These are phyloP conservation scores for Arthromyces matolae DNA, from an alignment of 768 basidiomycete species.

Conservation along the genomic window DNA sequence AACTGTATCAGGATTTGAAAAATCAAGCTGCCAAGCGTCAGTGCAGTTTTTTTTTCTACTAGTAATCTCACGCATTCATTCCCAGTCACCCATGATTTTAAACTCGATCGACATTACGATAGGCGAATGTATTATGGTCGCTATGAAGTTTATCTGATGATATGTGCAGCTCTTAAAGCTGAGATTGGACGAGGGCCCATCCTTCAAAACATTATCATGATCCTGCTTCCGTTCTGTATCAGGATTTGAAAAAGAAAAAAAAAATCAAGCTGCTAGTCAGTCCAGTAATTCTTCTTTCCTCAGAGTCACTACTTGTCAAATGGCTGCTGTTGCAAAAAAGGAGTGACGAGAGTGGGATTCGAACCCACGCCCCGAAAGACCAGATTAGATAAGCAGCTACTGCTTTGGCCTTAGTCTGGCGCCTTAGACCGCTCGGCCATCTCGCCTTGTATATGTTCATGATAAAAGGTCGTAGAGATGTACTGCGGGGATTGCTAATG, in stretches of 20 bases:
- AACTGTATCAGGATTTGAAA: neutral
- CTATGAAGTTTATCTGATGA: neutral
- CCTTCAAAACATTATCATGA: neutral
- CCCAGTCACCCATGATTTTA: neutral
- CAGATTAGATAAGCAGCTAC: slow-evolving; percentile 17
- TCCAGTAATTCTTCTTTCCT: no score
- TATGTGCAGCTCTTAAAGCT: neutral
- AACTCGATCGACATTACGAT: neutral
- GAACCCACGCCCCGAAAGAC: slow-evolving; percentile 36
- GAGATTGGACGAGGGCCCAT: neutral
- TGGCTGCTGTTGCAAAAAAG: no score
- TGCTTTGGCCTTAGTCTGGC: slow-evolving; percentile 54
- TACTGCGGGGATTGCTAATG: no score
- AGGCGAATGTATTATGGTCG: neutral
- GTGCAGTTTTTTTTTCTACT: no score
- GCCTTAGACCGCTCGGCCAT: slow-evolving; percentile 78
- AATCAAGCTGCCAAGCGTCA: neutral
- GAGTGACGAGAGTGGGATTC: slow-evolving; percentile 36
- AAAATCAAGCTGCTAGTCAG: no score
- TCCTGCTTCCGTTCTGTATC: neutral
- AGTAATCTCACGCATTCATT: no score
- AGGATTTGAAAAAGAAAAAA: no score
- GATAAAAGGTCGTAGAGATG: no score
- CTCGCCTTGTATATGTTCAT: no score
- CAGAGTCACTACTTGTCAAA: no score